Base-by-base conservation (phyloP, 768 basidiomycete genomes). In the Psilocybe tampanensis region DNA sequence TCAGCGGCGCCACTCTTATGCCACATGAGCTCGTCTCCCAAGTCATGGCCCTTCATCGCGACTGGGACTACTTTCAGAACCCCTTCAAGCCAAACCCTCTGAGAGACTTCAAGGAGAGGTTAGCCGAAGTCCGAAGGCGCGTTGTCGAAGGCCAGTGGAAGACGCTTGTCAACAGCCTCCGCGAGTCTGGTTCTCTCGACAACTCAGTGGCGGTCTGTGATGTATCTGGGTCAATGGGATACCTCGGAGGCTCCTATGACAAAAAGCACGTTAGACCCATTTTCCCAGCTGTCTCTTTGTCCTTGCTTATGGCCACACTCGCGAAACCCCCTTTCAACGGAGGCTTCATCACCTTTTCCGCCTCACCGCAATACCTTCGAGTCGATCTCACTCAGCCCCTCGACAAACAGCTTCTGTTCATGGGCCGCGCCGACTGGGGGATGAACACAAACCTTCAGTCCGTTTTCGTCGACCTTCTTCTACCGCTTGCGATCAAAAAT, bases 191-290 rank as follows among this genome's bases (percentile, higher is more conserved):
- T 1, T 66, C 70, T n/a, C 62, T 92, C 36, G 81, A 86, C 1
- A 88, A 85, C 59, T 76, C 80, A 9, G 65, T 92, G 22, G 89
- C 89, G 0, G 63, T 90, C 23, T 90, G 87, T 68, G 90, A 91
- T 64, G 88, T 90, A 17, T 89, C 86, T 0, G 88, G 86, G 0
- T 88, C 86, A 8, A 91, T 90, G 90, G 86, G 85, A 1, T 21
- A 12, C 12, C 22, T 79, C 2, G 11, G 13, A 1, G 3, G 19
- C 0, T 29, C 42, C 8, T 48, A 48, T 12, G 47, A 54, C 18
- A 26, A 44, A 18, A 32, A 44, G n/a, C 1, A 61, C 18, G 61
- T 72, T 19, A 2, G 58, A 1, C 89, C 89, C 0, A 86, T 91
- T 54, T 72, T 78, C 33, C 85, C 86, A 7, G 80, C 88, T 2